These are phyloP conservation scores for Thielaviopsis populi DNA, from an alignment of 2,329 filamentous ascomycete species.

Conservation along the genomic window DNA sequence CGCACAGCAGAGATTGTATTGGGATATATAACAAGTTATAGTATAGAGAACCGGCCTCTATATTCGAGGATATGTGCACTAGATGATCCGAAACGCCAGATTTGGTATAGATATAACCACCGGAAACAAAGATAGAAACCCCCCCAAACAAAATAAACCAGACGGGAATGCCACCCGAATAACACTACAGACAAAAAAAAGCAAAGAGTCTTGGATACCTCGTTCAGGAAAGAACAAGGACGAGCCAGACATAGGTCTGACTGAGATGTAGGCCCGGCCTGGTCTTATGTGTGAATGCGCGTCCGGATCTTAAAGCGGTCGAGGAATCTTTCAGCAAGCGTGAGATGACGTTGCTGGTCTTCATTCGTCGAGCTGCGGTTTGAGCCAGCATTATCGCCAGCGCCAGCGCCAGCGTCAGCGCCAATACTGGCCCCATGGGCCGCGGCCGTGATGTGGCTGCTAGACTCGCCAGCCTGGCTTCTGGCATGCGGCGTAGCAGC, in stretches of 20 bases:
- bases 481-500: not conserved
- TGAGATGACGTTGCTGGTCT: constrained; percentile 26
- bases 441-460: not conserved
- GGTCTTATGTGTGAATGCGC: constrained; percentile 25
- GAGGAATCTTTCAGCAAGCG: constrained; percentile 35
- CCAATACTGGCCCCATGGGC: not conserved
- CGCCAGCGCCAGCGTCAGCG: not conserved
- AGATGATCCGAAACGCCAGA: not conserved
- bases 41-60: not conserved
- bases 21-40: not conserved
- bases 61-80: not conserved
- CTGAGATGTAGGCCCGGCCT: not conserved
- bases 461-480: not conserved
- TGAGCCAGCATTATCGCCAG: not conserved
- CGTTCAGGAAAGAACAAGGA: not conserved
- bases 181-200: not conserved
- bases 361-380: constrained; percentile 19
- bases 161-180: not conserved
- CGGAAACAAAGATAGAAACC: not conserved
- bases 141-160: not conserved
- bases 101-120: not conserved
- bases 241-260: not conserved
- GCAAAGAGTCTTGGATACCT: not conserved
- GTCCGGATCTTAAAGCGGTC: constrained; percentile 40
- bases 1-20: not conserved